Conservation (phyloP, 345 rosid species). For the Boechera divaricarpa region DNA sequence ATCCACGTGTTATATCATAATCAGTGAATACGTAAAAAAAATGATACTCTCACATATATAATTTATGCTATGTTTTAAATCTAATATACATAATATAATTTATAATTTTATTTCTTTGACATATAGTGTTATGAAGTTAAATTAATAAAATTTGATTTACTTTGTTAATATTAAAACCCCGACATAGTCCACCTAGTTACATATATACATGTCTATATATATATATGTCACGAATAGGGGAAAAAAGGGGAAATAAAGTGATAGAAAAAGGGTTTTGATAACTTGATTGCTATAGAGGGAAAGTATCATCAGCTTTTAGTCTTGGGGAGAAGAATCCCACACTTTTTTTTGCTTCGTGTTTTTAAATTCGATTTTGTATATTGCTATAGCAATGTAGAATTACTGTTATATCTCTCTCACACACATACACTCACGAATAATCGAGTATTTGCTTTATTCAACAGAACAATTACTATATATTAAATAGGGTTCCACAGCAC, state of each 20-base stretch:
- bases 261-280: conserved; percentile 39
- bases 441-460: conserved; percentile 7
- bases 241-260: conserved; percentile 28
- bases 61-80: background rate
- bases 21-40: too few relatives aligned
- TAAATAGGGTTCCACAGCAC: background rate
- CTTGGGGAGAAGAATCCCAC: conserved; percentile 20
- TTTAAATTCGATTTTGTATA: background rate
- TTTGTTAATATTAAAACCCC: background rate
- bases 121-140: background rate
- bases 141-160: background rate
- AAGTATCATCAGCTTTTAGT: conserved; percentile 49
- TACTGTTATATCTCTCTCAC: background rate
- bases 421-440: conserved; percentile 15
- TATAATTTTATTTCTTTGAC: too few relatives aligned
- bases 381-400: conserved; percentile 1
- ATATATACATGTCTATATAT: background rate
- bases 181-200: conserved; percentile 1
- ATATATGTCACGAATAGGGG: background rate
- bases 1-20: too few relatives aligned
- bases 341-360: conserved; percentile 23
- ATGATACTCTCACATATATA: too few relatives aligned
- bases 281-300: conserved; percentile 51
- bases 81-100: background rate
- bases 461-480: background rate